Percentiles rank a stretch among this genome's conserved stretches.
phyloP scores from a whole-genome alignment of 1,284 basidiomycete genomes.

The Tetrapyrgos nigripes region DNA sequence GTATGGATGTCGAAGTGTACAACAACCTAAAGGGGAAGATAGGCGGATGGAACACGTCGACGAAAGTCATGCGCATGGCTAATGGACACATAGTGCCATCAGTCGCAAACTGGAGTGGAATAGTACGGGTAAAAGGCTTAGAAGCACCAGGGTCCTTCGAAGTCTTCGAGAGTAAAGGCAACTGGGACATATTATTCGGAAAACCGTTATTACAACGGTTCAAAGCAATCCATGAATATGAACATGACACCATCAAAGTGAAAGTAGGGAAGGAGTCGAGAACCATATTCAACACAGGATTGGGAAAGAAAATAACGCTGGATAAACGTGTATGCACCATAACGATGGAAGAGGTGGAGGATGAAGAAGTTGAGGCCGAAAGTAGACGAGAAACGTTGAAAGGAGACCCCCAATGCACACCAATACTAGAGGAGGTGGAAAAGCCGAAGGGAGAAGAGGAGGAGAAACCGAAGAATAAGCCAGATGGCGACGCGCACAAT shows the following conservation, averaged over 20 bases:
- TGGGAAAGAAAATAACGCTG: background rate
- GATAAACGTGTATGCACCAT: too few species aligned
- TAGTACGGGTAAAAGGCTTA: conserved; percentile 20
- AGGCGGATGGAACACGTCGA: conserved; percentile 17
- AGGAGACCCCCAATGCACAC: too few species aligned
- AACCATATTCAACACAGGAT: conserved; percentile 4
- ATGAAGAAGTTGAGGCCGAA: too few species aligned
- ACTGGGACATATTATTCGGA: conserved; percentile 38
- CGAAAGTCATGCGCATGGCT: conserved; percentile 32
- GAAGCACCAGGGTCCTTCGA: conserved; percentile 28
- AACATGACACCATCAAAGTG: conserved; percentile 3
- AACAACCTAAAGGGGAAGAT: conserved; percentile 20
- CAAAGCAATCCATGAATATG: conserved; percentile 26
- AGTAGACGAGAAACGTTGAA: too few species aligned
- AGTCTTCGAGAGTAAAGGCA: conserved; percentile 36
- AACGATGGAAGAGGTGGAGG: too few species aligned
- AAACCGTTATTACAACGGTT: conserved; percentile 35
- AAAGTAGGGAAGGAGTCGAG: background rate
- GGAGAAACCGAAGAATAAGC: background rate
- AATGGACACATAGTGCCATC: conserved; percentile 32
- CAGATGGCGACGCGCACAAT: background rate
- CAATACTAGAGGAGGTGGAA: too few species aligned
- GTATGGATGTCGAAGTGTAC: conserved; percentile 27
- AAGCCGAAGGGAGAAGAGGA: background rate
- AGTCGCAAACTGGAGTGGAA: conserved; percentile 30